Evolutionary conservation across 1,284 basidiomycete species (phyloP).

Genomic region (Boletus hoseneyae): DNA sequence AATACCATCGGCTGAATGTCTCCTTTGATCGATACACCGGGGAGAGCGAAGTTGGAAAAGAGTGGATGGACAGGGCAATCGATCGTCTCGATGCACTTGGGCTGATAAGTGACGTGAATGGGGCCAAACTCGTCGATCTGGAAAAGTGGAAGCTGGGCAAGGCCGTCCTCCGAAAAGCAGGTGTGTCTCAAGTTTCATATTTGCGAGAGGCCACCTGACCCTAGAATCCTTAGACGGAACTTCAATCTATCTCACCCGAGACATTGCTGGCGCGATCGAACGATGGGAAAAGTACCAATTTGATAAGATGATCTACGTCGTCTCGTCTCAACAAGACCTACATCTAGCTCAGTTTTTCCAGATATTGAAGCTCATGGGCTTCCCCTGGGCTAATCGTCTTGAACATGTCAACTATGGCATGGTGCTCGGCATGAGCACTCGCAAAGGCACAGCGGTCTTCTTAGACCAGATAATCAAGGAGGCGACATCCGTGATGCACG

Average conservation of each 20-base stretch:
- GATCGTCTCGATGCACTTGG: conserved; percentile 55
- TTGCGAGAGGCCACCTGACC: not conserved
- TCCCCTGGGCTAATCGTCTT: conserved; percentile 80
- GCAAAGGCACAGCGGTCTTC: conserved; percentile 96
- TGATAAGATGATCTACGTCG: conserved; percentile 98
- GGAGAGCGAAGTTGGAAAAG: conserved; percentile 84
- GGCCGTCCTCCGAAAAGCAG: conserved; percentile 87
- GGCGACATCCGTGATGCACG: conserved; percentile 90
- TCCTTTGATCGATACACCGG: conserved; percentile 94
- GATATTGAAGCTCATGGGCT: conserved; percentile 87
- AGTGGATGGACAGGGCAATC: conserved; percentile 74
- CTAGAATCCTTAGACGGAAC: conserved; percentile 71
- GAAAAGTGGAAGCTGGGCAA: conserved; percentile 88
- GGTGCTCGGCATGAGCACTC: conserved; percentile 96
- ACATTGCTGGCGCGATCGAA: conserved; percentile 93
- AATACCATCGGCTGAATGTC: conserved; percentile 90
- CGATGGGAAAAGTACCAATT: conserved; percentile 91
- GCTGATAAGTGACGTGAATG: conserved; percentile 63
- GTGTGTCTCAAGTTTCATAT: conserved; percentile 33
- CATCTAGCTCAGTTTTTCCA: conserved; percentile 96
- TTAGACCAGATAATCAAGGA: conserved; percentile 94
- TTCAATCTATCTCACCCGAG: conserved; percentile 97
- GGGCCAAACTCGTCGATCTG: conserved; percentile 79
- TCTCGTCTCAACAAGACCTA: conserved; percentile 92
- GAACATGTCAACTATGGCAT: conserved; percentile 92